Conservation (phyloP, 305 asterid species). For the Salvia sclarea region DNA sequence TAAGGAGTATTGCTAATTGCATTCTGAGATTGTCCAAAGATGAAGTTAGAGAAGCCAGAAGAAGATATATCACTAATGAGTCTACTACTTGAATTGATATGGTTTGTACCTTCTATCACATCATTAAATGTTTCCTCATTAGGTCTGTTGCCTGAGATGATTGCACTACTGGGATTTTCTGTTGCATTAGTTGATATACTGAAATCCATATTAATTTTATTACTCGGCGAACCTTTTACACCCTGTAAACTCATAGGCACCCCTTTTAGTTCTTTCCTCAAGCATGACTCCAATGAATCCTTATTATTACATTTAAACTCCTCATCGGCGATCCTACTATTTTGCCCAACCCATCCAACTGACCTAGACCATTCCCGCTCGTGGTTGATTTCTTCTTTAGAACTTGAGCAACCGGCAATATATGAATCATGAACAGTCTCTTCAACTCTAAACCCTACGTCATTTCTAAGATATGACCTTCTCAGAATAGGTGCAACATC, state of each 20-base stretch:
- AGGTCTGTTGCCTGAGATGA: too few species aligned
- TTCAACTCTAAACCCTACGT: slow-evolving; percentile 22
- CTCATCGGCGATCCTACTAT: background rate
- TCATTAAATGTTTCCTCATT: too few species aligned
- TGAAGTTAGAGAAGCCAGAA: slow-evolving; percentile 41
- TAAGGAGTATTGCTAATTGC: background rate
- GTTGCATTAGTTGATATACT: slow-evolving; percentile 27
- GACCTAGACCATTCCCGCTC: slow-evolving; percentile 21
- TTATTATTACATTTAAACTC: slow-evolving; percentile 11
- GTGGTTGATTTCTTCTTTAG: slow-evolving; percentile 9
- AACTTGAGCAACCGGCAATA: slow-evolving; percentile 29
- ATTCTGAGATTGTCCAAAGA: slow-evolving; percentile 20
- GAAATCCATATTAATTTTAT: slow-evolving; percentile 27
- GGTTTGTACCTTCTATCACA: background rate
- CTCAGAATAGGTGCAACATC: slow-evolving; percentile 4
- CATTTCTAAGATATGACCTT: slow-evolving; percentile 23
- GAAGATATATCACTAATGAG: background rate
- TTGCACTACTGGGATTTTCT: too few species aligned
- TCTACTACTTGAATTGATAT: background rate
- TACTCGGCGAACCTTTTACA: slow-evolving; percentile 1
- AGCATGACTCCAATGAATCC: background rate
- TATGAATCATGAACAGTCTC: slow-evolving; percentile 21
- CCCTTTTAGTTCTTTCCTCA: slow-evolving; percentile 27
- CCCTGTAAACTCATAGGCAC: slow-evolving; percentile 3
- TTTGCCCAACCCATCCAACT: slow-evolving; percentile 4